Evolutionary conservation across 164 flowering plant genomes (phyloP), one percentile per base, ranked within the genome.

Genomic region (Piper betle): DNA sequence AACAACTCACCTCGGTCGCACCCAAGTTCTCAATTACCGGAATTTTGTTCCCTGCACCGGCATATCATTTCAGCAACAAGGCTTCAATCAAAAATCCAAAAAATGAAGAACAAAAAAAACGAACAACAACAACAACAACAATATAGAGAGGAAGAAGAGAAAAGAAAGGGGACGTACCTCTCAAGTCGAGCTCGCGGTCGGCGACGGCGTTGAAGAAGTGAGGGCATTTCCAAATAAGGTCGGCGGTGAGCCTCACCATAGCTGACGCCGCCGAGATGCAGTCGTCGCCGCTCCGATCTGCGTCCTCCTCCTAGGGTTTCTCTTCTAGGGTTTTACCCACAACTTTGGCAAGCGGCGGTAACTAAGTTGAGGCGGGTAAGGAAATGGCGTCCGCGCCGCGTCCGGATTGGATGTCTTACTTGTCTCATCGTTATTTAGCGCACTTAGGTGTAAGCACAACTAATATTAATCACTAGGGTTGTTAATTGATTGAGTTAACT

Each of bases 11-110:
- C 98, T 89, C 98, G 15, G 98, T 92, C 6, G 88, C 98, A 59
- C 98, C 98, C 76, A 92, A 66, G 71, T 92, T 92, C 63, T 92
- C 98, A 2, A 92, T 80, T 4, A 89, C 96, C 37, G 98, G 73
- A 67, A 92, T 85, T 77, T 89, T 92, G 56, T 89, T 92, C 5
- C 97, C 97, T 91, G 78, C 50, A 46, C 50, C 50, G 2, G 33
- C 33, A 46, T 12, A 46, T 43, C 52, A 20, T 18, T 40, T 61
- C 3, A 4, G 15, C 10, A 39, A 57, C n/a, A 59, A 52, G 42
- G 25, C 60, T 7, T 25, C 33, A 57, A 62, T 18, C 60, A 20
- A 57, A 5, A 17, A 37, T 54, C 58, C 20, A 6, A 55, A 25
- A 12, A 9, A 53, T 16, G 3, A 57, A 6, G 48, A 59, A 63